Percentiles rank a stretch among this genome's conserved stretches.
Conservation (phyloP, 352 stramenopile genomes). For the Phytophthora capsici region DNA sequence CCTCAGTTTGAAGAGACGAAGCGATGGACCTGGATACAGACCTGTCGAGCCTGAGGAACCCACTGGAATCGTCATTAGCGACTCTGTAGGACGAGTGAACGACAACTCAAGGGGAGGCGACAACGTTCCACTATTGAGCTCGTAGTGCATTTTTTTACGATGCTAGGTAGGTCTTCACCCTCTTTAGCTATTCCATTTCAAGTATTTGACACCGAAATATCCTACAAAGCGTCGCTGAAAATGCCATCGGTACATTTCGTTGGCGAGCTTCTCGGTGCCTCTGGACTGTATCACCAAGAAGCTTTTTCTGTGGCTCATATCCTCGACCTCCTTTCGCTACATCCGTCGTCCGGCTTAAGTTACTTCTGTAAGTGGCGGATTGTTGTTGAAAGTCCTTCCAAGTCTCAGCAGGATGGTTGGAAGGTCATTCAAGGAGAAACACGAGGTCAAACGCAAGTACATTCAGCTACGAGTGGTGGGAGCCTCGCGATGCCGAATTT, state of each 20-base stretch:
- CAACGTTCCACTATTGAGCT: constrained; percentile 41
- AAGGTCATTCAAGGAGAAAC: constrained; percentile 48
- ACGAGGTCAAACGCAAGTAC: constrained; percentile 55
- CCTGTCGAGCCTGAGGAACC: constrained; percentile 21
- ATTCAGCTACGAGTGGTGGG: constrained; percentile 26
- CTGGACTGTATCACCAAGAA: constrained; percentile 37
- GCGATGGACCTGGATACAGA: constrained; percentile 29
- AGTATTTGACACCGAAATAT: not conserved
- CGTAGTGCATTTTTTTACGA: constrained; percentile 9
- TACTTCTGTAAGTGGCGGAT: constrained; percentile 69
- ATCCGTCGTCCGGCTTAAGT: constrained; percentile 40
- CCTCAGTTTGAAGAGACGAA: constrained; percentile 21
- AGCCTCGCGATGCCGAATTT: constrained; percentile 32
- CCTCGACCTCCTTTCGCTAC: constrained; percentile 49
- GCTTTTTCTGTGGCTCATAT: constrained; percentile 30
- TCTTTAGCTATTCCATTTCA: not conserved
- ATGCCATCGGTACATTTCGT: constrained; percentile 57
- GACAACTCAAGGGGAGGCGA: constrained; percentile 33
- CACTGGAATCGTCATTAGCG: constrained; percentile 23
- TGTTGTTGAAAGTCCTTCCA: constrained; percentile 10
- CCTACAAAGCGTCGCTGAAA: constrained; percentile 25
- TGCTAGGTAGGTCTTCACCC: not conserved
- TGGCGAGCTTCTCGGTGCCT: constrained; percentile 58
- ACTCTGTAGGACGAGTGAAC: constrained; percentile 28
- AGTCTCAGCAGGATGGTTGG: constrained; percentile 25